A percentile compares a stretch with the other conserved stretches of the same genome.
Conservation (phyloP, 345 rosid genomes). For the Draba incana region DNA sequence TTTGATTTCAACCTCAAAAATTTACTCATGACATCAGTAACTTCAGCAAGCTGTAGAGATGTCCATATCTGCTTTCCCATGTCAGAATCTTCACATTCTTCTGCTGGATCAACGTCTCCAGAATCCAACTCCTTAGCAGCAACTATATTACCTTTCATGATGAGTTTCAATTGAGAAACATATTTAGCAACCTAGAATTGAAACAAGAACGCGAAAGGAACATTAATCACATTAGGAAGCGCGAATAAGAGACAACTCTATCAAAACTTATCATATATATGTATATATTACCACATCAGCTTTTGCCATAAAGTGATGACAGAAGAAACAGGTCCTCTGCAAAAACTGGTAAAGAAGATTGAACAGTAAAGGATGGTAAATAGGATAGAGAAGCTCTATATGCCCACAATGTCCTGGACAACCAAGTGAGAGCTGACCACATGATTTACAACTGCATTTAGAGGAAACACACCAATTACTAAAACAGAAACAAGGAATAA, state of each 20-base stretch:
- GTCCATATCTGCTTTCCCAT: conserved; percentile 60
- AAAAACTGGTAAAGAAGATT: conserved; percentile 57
- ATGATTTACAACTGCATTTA: conserved; percentile 78
- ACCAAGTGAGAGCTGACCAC: conserved; percentile 56
- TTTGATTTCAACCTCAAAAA: conserved; percentile 53
- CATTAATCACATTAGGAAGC: conserved; percentile 4
- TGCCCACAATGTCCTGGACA: conserved; percentile 99
- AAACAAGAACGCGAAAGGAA: conserved; percentile 28
- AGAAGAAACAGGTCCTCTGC: conserved; percentile 67
- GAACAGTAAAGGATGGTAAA: conserved; percentile 82
- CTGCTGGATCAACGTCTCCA: conserved; percentile 39
- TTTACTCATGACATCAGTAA: conserved; percentile 51
- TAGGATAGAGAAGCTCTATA: conserved; percentile 70
- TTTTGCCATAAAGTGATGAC: conserved; percentile 56
- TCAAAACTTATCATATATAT: conserved; percentile 7
- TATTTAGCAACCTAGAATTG: conserved; percentile 59
- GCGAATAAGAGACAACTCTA: conserved; percentile 2
- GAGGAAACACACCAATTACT: conserved; percentile 1
- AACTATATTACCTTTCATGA: conserved; percentile 73
- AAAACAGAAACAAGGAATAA: conserved; percentile 16
- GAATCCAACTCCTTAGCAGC: conserved; percentile 65
- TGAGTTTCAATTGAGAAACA: conserved; percentile 67
- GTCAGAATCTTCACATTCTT: conserved; percentile 34
- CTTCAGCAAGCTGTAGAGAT: conserved; percentile 79
- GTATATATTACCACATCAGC: conserved; percentile 46